Conservation (phyloP, 176 grass and related monocot species). For the Avena sativa region DNA sequence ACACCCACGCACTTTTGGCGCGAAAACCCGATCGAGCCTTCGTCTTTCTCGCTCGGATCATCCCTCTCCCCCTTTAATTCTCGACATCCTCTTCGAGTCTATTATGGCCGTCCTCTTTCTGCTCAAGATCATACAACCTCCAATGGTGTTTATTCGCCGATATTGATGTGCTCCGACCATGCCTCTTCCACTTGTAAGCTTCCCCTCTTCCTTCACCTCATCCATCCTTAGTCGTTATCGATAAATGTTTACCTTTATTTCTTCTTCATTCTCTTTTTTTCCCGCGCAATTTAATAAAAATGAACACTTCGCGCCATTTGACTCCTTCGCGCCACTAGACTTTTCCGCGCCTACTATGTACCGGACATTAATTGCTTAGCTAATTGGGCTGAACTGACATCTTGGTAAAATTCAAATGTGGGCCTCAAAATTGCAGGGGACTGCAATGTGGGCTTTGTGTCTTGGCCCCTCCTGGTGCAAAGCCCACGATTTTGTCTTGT, state of each 20-base stretch:
- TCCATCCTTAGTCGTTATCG: not conserved
- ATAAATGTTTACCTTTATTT: not conserved
- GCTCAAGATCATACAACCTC: not conserved
- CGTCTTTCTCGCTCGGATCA: not conserved
- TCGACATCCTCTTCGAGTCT: not conserved
- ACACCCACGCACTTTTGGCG: no score
- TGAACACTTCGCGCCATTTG: not conserved
- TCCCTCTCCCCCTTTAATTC: fast-evolving
- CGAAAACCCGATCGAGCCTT: not conserved
- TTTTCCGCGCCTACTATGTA: not conserved
- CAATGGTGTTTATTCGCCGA: not conserved
- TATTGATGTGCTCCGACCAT: not conserved
- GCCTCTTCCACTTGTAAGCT: not conserved
- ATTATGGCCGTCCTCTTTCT: not conserved
- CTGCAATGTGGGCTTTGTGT: no score
- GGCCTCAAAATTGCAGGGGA: no score
- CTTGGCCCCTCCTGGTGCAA: no score
- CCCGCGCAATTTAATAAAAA: not conserved
- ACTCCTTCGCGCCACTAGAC: not conserved
- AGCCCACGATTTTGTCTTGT: no score
- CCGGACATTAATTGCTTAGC: not conserved
- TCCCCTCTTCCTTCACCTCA: not conserved
- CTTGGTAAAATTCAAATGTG: no score
- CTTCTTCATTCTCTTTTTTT: not conserved
- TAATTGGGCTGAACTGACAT: not conserved